A percentile compares a stretch with the other conserved stretches of the same genome.
Evolutionary conservation across 257 asterid species (phyloP).

Genomic region (Scutellaria barbata): DNA sequence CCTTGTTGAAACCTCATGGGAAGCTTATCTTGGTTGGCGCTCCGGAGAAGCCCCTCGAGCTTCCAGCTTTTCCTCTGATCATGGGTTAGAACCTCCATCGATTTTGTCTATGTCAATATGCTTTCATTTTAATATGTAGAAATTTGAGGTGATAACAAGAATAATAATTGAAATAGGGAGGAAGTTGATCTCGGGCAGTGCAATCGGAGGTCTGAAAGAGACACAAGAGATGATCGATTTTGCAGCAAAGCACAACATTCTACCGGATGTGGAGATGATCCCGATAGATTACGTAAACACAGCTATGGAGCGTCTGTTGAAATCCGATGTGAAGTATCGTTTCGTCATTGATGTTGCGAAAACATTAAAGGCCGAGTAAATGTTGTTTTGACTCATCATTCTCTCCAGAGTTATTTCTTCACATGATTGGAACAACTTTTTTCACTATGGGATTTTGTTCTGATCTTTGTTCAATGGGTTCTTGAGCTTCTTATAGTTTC

Average conservation of each 20-base stretch:
- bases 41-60: constrained; percentile 60
- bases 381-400: too few species aligned
- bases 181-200: constrained; percentile 51
- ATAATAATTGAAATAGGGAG: constrained; percentile 39
- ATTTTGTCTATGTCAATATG: background rate
- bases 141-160: background rate
- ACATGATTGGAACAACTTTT: background rate
- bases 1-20: constrained; percentile 53
- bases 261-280: constrained; percentile 57
- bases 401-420: background rate
- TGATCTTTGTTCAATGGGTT: background rate
- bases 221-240: constrained; percentile 70
- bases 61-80: constrained; percentile 50
- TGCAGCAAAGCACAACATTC: constrained; percentile 55
- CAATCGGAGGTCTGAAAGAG: constrained; percentile 55
- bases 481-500: background rate
- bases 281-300: constrained; percentile 54
- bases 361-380: constrained; percentile 41
- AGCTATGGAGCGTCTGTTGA: constrained; percentile 53
- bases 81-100: constrained; percentile 32
- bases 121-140: too few species aligned
- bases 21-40: constrained; percentile 65
- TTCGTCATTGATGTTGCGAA: constrained; percentile 58
- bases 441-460: background rate
- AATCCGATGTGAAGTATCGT: constrained; percentile 58